phyloP scores from a whole-genome alignment of 1,284 basidiomycete genomes.

The Melampsora larici-populina region DNA sequence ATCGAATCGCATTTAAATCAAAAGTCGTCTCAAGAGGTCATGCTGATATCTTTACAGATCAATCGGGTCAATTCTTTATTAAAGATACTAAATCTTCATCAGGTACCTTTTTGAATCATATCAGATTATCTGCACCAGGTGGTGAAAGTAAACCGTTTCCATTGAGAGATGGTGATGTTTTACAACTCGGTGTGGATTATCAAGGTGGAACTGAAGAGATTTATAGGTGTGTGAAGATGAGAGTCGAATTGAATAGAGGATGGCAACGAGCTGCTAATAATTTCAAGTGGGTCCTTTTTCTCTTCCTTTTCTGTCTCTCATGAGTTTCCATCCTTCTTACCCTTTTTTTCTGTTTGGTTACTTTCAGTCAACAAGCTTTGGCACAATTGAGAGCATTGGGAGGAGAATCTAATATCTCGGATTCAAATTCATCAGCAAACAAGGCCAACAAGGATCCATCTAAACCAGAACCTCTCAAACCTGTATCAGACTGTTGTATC shows the following conservation, averaged over 20 bases:
- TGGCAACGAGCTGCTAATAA: slow-evolving; percentile 85
- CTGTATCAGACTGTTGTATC: slow-evolving; percentile 86
- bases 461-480: slow-evolving; percentile 1
- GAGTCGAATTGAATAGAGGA: slow-evolving; percentile 73
- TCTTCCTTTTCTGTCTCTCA: not conserved
- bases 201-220: slow-evolving; percentile 97
- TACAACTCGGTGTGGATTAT: slow-evolving; percentile 96
- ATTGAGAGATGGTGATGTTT: slow-evolving; percentile 87
- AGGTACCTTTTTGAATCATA: slow-evolving; percentile 95
- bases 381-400: slow-evolving; percentile 26
- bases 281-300: slow-evolving; percentile 74
- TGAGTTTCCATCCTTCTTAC: slow-evolving; percentile 13
- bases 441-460: slow-evolving; percentile 43
- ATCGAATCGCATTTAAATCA: slow-evolving; percentile 76
- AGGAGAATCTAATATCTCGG: not conserved
- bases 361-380: slow-evolving; percentile 38
- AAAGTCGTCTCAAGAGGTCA: slow-evolving; percentile 93
- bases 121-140: slow-evolving; percentile 78
- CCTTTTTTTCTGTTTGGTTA: not conserved
- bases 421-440: slow-evolving; percentile 23
- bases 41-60: slow-evolving; percentile 84
- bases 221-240: slow-evolving; percentile 96
- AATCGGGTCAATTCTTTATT: slow-evolving; percentile 67
- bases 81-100: slow-evolving; percentile 84
- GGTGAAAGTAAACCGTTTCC: slow-evolving; percentile 73